Conservation (phyloP, 2,329 filamentous ascomycete genomes). For the Penicillium sumatraense region DNA sequence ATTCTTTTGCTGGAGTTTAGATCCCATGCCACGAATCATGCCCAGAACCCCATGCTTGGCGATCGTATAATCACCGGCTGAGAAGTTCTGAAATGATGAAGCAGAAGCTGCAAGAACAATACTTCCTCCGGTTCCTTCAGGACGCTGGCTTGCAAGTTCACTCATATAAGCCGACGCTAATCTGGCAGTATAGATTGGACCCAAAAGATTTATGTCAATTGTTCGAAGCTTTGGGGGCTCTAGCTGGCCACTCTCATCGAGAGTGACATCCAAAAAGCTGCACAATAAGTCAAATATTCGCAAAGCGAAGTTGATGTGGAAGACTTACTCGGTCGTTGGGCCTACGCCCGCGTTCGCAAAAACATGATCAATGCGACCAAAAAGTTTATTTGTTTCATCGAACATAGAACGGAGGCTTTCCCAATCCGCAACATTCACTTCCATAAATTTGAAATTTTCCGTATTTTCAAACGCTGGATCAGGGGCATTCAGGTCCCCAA, state of each 20-base stretch:
- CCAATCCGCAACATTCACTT: slow-evolving; percentile 58
- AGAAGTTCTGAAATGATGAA: slow-evolving; percentile 56
- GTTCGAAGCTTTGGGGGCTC: slow-evolving; percentile 49
- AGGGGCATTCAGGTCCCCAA: slow-evolving; percentile 56
- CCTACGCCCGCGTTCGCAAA: slow-evolving; percentile 62
- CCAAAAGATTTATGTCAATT: slow-evolving; percentile 58
- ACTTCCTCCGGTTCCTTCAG: slow-evolving; percentile 39
- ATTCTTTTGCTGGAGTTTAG: slow-evolving; percentile 45
- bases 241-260: slow-evolving; percentile 56
- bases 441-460: slow-evolving; percentile 45
- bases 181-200: slow-evolving; percentile 55
- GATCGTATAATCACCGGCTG: slow-evolving; percentile 57
- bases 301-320: background rate
- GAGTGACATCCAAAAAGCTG: slow-evolving; percentile 51
- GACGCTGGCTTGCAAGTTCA: slow-evolving; percentile 44
- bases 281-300: background rate
- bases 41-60: slow-evolving; percentile 62
- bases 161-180: slow-evolving; percentile 58
- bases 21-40: slow-evolving; percentile 54
- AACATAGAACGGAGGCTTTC: slow-evolving; percentile 57
- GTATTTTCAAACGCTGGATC: slow-evolving; percentile 28
- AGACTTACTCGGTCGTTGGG: slow-evolving; percentile 42
- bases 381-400: slow-evolving; percentile 50
- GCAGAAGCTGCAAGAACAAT: slow-evolving; percentile 60
- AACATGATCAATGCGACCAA: slow-evolving; percentile 52